These are phyloP conservation scores for Eucalyptus brandiana DNA, from an alignment of 345 rosid species.

Conservation along the genomic window DNA sequence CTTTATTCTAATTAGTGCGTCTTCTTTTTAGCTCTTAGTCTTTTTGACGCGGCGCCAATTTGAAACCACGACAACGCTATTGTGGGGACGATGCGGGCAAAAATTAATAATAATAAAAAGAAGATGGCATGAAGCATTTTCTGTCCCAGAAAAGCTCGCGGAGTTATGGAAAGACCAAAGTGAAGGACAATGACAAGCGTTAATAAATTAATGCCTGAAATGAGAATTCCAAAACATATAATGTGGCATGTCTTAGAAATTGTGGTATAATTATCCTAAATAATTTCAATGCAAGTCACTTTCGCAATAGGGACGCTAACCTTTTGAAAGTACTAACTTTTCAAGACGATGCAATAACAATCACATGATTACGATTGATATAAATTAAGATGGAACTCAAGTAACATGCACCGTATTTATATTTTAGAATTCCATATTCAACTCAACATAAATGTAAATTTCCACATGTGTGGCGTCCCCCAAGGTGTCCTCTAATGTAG, in stretches of 20 bases:
- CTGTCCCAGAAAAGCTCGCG: background rate
- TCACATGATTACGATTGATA: too few relatives aligned
- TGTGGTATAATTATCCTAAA: background rate
- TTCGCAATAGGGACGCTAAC: background rate
- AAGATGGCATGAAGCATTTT: background rate
- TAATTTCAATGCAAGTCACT: background rate
- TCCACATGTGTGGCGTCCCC: background rate
- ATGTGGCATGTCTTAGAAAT: too few relatives aligned
- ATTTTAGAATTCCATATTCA: background rate
- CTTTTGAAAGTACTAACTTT: too few relatives aligned
- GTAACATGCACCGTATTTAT: too few relatives aligned
- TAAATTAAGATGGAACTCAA: too few relatives aligned
- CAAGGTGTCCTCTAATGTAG: background rate
- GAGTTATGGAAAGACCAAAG: background rate
- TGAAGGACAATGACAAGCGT: background rate
- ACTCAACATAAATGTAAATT: background rate
- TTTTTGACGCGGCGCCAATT: background rate
- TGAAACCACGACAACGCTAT: background rate
- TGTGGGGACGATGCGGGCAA: background rate
- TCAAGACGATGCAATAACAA: too few relatives aligned
- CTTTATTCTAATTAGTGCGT: background rate
- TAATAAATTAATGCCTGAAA: background rate
- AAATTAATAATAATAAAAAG: background rate
- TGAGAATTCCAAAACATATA: background rate
- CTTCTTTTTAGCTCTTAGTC: background rate